Percentiles rank a stretch among this genome's conserved stretches.
phyloP scores from a whole-genome alignment of 192 early-diverging fungal species.

The Chytriomyces hyalinus region DNA sequence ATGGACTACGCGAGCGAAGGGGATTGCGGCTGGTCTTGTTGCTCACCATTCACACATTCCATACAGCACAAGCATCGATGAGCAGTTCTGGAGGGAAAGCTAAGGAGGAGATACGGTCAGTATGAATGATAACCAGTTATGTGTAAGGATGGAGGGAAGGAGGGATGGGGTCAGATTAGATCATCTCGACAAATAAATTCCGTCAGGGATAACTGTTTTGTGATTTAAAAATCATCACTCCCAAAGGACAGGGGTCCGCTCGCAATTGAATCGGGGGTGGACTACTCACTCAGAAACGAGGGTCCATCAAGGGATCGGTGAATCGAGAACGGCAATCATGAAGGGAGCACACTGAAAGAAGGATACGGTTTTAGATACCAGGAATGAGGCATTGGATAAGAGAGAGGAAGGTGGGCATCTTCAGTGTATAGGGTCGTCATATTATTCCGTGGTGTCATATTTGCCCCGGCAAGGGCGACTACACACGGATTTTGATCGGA shows the following conservation, averaged over 20 bases:
- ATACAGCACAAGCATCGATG: background rate
- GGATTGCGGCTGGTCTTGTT: background rate
- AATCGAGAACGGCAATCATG: no score
- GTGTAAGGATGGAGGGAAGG: background rate
- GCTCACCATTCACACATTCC: background rate
- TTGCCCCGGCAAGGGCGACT: constrained; percentile 32
- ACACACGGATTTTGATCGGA: constrained; percentile 27
- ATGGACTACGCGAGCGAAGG: background rate
- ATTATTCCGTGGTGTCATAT: constrained; percentile 13
- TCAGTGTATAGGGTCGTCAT: constrained; percentile 28
- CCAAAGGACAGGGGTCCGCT: background rate
- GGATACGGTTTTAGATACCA: no score
- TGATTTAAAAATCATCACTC: constrained; percentile 2
- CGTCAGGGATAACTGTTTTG: constrained; percentile 7
- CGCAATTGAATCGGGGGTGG: background rate
- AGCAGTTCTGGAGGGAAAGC: constrained; percentile 1
- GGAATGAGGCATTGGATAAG: background rate
- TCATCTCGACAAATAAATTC: background rate
- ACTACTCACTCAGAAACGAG: background rate
- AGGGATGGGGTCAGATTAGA: background rate
- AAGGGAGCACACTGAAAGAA: no score
- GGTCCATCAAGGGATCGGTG: no score
- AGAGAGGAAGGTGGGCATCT: constrained; percentile 6
- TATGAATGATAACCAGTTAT: background rate
- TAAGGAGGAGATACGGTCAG: background rate